A percentile compares a stretch with the other conserved stretches of the same genome.
Evolutionary conservation across 495 filamentous ascomycete genomes (phyloP).

Genomic region (Penicillium verhagenii): DNA sequence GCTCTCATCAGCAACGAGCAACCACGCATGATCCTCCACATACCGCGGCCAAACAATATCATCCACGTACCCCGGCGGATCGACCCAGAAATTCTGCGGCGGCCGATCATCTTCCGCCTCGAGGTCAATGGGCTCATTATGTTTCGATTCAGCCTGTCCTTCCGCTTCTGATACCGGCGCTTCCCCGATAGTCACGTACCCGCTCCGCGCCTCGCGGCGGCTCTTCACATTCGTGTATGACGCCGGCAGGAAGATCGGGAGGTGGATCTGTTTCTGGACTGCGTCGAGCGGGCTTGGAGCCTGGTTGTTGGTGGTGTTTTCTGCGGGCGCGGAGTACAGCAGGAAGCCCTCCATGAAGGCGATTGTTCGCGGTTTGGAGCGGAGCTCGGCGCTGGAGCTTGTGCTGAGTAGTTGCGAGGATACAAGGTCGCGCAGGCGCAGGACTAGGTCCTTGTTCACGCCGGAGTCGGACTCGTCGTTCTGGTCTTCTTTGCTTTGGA

Average conservation of each 20-base stretch:
- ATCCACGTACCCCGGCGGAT: constrained; percentile 93
- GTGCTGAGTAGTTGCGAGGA: neutral
- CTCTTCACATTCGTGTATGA: constrained; percentile 57
- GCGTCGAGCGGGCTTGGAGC: constrained; percentile 10
- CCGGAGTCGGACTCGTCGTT: constrained; percentile 60
- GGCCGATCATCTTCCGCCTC: constrained; percentile 40
- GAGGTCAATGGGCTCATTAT: constrained; percentile 29
- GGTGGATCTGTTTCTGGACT: constrained; percentile 61
- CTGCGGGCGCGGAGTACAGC: constrained; percentile 55
- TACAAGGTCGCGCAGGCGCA: constrained; percentile 17
- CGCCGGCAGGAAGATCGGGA: constrained; percentile 73
- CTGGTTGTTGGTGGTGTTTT: constrained; percentile 21
- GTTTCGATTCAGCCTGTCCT: neutral
- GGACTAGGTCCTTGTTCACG: constrained; percentile 26
- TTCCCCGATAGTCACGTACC: constrained; percentile 78
- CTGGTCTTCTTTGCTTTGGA: constrained; percentile 74
- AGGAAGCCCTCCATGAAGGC: constrained; percentile 81
- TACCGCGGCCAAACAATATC: constrained; percentile 95
- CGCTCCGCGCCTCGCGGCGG: constrained; percentile 68
- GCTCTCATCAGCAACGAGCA: constrained; percentile 60
- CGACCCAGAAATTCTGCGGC: constrained; percentile 83
- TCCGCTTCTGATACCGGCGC: constrained; percentile 18
- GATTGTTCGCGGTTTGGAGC: constrained; percentile 23
- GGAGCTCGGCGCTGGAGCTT: constrained; percentile 37
- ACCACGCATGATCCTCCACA: constrained; percentile 69